These are phyloP conservation scores for Solanum virginianum DNA, from an alignment of 257 asterid genomes.

Conservation along the genomic window DNA sequence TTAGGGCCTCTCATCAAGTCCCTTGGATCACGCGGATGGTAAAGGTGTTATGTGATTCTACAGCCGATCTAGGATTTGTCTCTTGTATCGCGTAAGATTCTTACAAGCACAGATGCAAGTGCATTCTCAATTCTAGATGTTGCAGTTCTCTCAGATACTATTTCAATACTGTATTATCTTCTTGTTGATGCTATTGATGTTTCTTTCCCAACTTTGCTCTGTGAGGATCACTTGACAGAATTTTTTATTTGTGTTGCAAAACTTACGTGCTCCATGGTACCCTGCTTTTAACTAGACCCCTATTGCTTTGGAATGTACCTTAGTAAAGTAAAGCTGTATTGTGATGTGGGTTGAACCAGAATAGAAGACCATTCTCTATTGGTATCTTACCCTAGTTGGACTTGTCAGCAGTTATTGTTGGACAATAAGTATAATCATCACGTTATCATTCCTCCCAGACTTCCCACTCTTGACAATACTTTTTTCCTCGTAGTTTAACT, in stretches of 20 bases:
- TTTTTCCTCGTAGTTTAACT: not conserved
- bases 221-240: not conserved
- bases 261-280: not conserved
- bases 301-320: not conserved
- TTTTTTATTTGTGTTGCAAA: not conserved
- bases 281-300: not conserved
- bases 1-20: constrained; percentile 26
- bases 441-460: not conserved
- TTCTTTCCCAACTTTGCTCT: not conserved
- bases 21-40: constrained; percentile 42
- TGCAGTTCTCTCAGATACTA: not conserved
- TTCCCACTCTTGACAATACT: not conserved
- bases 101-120: not conserved
- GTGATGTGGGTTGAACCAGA: not conserved
- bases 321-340: not conserved
- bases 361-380: not conserved
- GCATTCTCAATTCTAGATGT: not conserved
- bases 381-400: not conserved
- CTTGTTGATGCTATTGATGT: not conserved
- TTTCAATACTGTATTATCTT: not conserved
- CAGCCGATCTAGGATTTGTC: not conserved
- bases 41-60: not conserved
- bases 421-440: not conserved
- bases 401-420: not conserved
- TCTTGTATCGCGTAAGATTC: not conserved